Evolutionary conservation across 352 stramenopile genomes (phyloP).

Genomic region (Globisporangium paddicum): DNA sequence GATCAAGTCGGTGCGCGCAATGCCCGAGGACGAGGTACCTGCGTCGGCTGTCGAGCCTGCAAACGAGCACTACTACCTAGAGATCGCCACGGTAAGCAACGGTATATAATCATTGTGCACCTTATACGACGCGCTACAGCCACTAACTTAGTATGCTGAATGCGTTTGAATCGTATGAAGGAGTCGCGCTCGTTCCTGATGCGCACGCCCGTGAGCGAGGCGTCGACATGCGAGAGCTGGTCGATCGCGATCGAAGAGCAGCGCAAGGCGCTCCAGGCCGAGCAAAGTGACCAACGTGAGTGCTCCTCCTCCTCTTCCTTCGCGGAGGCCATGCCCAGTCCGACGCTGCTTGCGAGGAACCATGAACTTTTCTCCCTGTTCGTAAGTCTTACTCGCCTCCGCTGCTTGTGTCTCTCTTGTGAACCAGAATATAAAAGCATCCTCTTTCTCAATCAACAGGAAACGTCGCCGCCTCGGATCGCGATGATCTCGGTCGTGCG

Average conservation of each 20-base stretch:
- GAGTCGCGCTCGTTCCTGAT: constrained; percentile 76
- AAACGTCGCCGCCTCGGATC: constrained; percentile 61
- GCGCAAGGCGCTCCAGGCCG: constrained; percentile 57
- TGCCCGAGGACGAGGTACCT: constrained; percentile 68
- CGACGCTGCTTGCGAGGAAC: constrained; percentile 61
- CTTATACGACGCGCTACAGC: background rate
- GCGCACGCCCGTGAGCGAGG: constrained; percentile 54
- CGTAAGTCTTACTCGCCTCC: constrained; percentile 47
- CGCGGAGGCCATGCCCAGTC: constrained; percentile 51
- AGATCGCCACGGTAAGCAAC: constrained; percentile 58
- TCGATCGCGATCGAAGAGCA: constrained; percentile 82
- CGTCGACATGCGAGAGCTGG: constrained; percentile 82
- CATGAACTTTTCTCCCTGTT: constrained; percentile 80
- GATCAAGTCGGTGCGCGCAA: constrained; percentile 68
- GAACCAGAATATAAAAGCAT: constrained; percentile 72
- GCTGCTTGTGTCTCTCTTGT: constrained; percentile 10
- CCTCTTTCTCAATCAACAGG: constrained; percentile 63
- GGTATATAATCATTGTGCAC: background rate
- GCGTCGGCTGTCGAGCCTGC: constrained; percentile 42
- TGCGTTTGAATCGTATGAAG: constrained; percentile 12
- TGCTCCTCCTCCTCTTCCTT: constrained; percentile 24
- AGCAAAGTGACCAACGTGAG: constrained; percentile 54
- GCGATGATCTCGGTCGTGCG: constrained; percentile 75
- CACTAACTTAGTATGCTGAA: background rate
- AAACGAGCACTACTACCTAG: constrained; percentile 76